A percentile compares a stretch with the other conserved stretches of the same genome.
Conservation (phyloP, 257 asterid species). For the Fraxinus pennsylvanica region DNA sequence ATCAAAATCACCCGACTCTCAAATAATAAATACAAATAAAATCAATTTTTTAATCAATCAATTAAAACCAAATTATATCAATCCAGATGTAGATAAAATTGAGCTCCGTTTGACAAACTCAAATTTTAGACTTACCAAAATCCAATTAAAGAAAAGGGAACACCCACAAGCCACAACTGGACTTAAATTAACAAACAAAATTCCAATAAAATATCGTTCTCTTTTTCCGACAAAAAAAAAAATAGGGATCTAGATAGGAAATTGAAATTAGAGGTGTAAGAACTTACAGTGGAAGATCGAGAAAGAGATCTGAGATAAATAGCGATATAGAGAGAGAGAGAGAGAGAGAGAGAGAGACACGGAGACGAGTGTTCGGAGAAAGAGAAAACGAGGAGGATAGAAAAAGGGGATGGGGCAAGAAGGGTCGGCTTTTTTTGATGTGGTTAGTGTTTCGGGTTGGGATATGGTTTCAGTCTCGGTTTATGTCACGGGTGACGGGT, state of each 20-base stretch:
- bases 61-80: conserved; percentile 7
- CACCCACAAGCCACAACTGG: conserved; percentile 20
- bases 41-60: conserved; percentile 7
- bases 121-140: conserved; percentile 26
- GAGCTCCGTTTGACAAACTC: conserved; percentile 20
- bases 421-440: conserved; percentile 24
- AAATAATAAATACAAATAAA: conserved; percentile 19
- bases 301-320: conserved; percentile 40
- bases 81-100: background rate
- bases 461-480: background rate
- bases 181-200: conserved; percentile 19
- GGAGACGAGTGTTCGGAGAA: conserved; percentile 32
- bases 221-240: conserved; percentile 20
- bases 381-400: conserved; percentile 30
- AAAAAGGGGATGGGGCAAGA: background rate
- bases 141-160: conserved; percentile 3
- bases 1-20: conserved; percentile 12
- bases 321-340: conserved; percentile 37
- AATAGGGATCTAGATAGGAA: conserved; percentile 40
- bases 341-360: conserved; percentile 46
- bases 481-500: conserved; percentile 3
- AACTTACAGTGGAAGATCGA: conserved; percentile 60
- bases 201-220: conserved; percentile 20
- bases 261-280: conserved; percentile 13
- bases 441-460: conserved; percentile 16